Evolutionary conservation across 2,329 filamentous ascomycete genomes (phyloP).

Genomic region (Neopestalotiopsis rosae): DNA sequence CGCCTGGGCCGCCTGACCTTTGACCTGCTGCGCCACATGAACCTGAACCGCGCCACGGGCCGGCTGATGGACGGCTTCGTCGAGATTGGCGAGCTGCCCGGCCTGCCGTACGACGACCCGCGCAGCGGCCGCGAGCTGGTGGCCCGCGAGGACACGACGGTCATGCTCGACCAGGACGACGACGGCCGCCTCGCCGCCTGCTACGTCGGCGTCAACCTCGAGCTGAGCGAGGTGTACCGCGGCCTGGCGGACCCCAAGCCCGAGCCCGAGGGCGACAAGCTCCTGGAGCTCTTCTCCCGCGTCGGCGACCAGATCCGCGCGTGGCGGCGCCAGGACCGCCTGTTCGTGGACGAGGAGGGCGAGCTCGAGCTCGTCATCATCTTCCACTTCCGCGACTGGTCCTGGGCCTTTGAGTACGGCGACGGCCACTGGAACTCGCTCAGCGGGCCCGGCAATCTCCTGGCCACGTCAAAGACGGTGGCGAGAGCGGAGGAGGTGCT

Average conservation of each 20-base stretch:
- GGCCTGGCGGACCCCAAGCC: slow-evolving; percentile 1
- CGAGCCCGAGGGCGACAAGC: slow-evolving; percentile 18
- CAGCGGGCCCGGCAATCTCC: neutral
- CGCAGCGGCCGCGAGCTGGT: slow-evolving; percentile 22
- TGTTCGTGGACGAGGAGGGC: slow-evolving; percentile 3
- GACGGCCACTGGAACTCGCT: slow-evolving; percentile 1
- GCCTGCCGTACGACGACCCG: slow-evolving; percentile 20
- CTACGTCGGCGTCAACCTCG: slow-evolving; percentile 21
- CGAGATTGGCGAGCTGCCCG: slow-evolving; percentile 23
- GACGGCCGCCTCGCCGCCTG: slow-evolving; percentile 6
- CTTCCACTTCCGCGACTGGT: slow-evolving; percentile 18
- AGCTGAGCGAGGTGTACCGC: slow-evolving; percentile 16
- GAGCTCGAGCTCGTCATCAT: slow-evolving; percentile 11
- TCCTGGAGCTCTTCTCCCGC: slow-evolving; percentile 22
- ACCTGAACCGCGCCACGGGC: neutral
- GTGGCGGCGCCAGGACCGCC: slow-evolving; percentile 17
- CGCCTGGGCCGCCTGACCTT: slow-evolving; percentile 21
- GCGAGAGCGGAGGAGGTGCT: slow-evolving; percentile 2
- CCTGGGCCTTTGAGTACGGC: neutral
- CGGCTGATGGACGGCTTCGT: neutral
- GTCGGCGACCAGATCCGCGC: slow-evolving; percentile 14
- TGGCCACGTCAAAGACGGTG: neutral
- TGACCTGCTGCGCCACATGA: neutral
- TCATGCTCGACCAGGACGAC: slow-evolving; percentile 20
- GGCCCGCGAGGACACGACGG: slow-evolving; percentile 24